Conservation (phyloP, 805 yeast genomes). For the Jamesozyma piceae region DNA sequence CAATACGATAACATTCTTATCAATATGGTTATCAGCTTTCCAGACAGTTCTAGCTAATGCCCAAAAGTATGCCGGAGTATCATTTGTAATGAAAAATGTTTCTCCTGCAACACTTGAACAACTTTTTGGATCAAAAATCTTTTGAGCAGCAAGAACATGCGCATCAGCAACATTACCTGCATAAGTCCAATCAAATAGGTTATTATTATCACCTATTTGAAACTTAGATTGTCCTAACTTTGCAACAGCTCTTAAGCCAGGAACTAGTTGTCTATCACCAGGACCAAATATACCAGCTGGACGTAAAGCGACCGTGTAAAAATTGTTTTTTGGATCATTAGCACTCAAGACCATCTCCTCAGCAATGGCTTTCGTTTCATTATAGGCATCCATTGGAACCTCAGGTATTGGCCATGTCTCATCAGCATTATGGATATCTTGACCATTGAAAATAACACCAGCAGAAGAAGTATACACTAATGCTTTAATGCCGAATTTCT, state of each 20-base stretch:
- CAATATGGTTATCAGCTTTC: conserved; percentile 90
- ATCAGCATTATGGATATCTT: conserved; percentile 81
- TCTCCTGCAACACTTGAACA: conserved; percentile 63
- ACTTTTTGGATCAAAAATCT: conserved; percentile 42
- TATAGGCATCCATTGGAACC: conserved; percentile 92
- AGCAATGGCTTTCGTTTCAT: conserved; percentile 87
- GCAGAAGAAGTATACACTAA: conserved; percentile 94
- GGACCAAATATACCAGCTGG: conserved; percentile 99
- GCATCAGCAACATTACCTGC: conserved; percentile 98
- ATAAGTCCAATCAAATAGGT: conserved; percentile 92
- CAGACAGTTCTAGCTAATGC: conserved; percentile 92
- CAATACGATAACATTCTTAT: conserved; percentile 56
- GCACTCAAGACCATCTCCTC: conserved; percentile 74
- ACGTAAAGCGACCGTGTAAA: conserved; percentile 76
- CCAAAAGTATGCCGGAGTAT: conserved; percentile 93
- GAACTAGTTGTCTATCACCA: conserved; percentile 93
- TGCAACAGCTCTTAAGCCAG: conserved; percentile 80
- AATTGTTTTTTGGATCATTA: conserved; percentile 44
- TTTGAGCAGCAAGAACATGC: conserved; percentile 85
- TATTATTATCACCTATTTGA: conserved; percentile 90
- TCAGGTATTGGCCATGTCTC: conserved; percentile 91
- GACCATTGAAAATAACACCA: conserved; percentile 95
- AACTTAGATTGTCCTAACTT: conserved; percentile 78
- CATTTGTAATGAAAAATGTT: conserved; percentile 84
- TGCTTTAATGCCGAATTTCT: conserved; percentile 41